These are phyloP conservation scores for Astrephomene gubernaculifera DNA, from an alignment of 139 green algal species.

Conservation along the genomic window DNA sequence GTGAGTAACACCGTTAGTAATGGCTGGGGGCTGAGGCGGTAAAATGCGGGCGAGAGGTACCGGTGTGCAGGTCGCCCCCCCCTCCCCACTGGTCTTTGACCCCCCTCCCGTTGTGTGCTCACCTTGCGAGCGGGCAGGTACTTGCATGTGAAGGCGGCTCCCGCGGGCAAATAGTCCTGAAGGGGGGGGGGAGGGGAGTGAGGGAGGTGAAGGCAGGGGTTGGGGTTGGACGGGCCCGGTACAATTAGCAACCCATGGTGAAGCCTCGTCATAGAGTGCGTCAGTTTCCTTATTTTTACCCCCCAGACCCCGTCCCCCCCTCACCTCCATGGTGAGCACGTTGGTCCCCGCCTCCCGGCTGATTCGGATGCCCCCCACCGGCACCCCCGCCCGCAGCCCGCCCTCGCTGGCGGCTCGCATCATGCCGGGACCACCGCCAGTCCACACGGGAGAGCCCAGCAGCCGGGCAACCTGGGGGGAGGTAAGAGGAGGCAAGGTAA, in stretches of 20 bases:
- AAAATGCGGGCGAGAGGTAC: too few species aligned
- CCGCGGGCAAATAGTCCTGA: slow-evolving; percentile 45
- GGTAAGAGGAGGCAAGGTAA: neutral
- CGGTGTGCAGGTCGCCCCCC: too few species aligned
- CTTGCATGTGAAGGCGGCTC: slow-evolving; percentile 43
- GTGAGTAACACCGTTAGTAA: too few species aligned
- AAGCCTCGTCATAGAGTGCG: too few species aligned
- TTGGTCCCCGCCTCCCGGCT: slow-evolving; percentile 70
- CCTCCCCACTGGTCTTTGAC: neutral
- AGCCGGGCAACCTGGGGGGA: slow-evolving; percentile 58
- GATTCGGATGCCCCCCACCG: slow-evolving; percentile 77
- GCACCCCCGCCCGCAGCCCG: slow-evolving; percentile 58
- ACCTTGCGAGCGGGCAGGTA: slow-evolving; percentile 47
- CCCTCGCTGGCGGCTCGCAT: slow-evolving; percentile 71
- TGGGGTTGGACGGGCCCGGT: too few species aligned
- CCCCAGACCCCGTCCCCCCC: too few species aligned
- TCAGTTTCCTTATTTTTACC: too few species aligned
- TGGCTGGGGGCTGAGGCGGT: too few species aligned
- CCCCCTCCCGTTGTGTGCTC: neutral
- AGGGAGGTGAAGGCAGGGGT: neutral
- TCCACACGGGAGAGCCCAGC: slow-evolving; percentile 75
- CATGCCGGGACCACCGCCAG: slow-evolving; percentile 77
- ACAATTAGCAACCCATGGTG: too few species aligned
- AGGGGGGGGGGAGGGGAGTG: neutral
- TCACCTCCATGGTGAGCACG: slow-evolving; percentile 37